Base-by-base conservation (phyloP, 352 stramenopile genomes). In the Globisporangium acanthophoron region DNA sequence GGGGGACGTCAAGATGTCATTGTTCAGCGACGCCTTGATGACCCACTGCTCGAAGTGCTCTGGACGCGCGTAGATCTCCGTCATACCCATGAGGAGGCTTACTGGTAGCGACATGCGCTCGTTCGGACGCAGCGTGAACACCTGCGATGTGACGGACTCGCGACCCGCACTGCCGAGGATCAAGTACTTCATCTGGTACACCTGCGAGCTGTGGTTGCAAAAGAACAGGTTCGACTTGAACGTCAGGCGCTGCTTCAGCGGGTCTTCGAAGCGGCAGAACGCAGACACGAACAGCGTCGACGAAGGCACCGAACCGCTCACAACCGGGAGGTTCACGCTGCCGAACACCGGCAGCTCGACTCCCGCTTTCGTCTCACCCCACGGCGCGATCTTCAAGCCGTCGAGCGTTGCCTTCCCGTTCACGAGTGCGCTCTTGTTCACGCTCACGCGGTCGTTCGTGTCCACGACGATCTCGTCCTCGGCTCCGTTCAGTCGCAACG, bases 221-320 rank as follows among this genome's bases (percentile, higher is more conserved):
- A 95, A 79, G 56, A 78, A 90, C 43, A 89, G 64, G 54, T 90
- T 93, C 29, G 85, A 92, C 67, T 88, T 82, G 33, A 95, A 69
- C 46, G 87, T 74, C 33, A 95, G 73, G 0, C 78, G 70, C 37
- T 88, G 79, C 35, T 78, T 75, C 13, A 54, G 59, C 18, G 78
- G 74, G 55, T 90, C 76, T 62, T 95, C 85, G 31, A 95, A 58
- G 1, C 83, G 78, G 33, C 76, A 91, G 58, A 81, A 80, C 5
- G 80, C 76, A 1, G 73, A 85, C 12, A 95, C 66, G 54, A 88
- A 86, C 27, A 93, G 44, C 37, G 79, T 84, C 16, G 71, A 77
- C 16, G 66, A 64, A 8, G 59, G 43, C 11, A 66, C 54, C 11
- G 69, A 55, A 13, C 65, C 70, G n/a, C 65, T 82, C 21, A 68